These are phyloP conservation scores for Exophiala alcalophila DNA, from an alignment of 2,329 filamentous ascomycete genomes.

Conservation along the genomic window DNA sequence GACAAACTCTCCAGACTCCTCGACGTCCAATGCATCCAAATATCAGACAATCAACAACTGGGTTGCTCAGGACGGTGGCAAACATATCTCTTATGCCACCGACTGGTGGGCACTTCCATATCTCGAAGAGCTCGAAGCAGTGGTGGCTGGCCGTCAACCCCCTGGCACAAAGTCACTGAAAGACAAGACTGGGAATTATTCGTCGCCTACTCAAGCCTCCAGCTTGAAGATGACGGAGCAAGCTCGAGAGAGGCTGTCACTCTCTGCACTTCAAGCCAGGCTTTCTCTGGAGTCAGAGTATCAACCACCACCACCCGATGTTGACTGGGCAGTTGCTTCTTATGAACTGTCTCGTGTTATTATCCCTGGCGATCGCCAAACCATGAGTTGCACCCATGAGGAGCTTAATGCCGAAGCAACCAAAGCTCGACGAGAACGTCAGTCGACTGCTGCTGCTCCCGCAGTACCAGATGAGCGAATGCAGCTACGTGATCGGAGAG, in stretches of 20 bases:
- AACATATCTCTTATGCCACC: conserved; percentile 18
- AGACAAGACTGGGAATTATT: conserved; percentile 68
- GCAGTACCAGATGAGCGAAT: conserved; percentile 55
- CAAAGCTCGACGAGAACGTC: conserved; percentile 62
- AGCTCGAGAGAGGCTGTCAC: conserved; percentile 45
- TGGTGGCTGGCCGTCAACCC: conserved; percentile 52
- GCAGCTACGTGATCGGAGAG: conserved; percentile 70
- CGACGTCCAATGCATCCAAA: conserved; percentile 1
- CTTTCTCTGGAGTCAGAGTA: conserved; percentile 38
- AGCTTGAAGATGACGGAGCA: conserved; percentile 73
- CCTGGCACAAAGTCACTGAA: conserved; percentile 54
- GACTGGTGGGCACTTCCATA: conserved; percentile 66
- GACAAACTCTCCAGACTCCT: background rate
- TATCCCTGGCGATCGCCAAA: conserved; percentile 72
- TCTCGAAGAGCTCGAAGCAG: conserved; percentile 67
- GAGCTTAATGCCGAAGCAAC: conserved; percentile 72
- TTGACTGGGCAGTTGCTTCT: conserved; percentile 81
- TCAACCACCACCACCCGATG: conserved; percentile 72
- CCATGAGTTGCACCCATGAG: conserved; percentile 70
- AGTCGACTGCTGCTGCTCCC: conserved; percentile 51
- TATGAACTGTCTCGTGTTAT: conserved; percentile 79
- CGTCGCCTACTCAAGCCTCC: conserved; percentile 83
- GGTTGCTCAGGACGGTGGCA: conserved; percentile 18
- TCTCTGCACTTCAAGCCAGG: conserved; percentile 28
- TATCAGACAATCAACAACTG: conserved; percentile 25